Evolutionary conservation across 2,329 filamentous ascomycete species (phyloP).

Genomic region (Eurotiales sp.): DNA sequence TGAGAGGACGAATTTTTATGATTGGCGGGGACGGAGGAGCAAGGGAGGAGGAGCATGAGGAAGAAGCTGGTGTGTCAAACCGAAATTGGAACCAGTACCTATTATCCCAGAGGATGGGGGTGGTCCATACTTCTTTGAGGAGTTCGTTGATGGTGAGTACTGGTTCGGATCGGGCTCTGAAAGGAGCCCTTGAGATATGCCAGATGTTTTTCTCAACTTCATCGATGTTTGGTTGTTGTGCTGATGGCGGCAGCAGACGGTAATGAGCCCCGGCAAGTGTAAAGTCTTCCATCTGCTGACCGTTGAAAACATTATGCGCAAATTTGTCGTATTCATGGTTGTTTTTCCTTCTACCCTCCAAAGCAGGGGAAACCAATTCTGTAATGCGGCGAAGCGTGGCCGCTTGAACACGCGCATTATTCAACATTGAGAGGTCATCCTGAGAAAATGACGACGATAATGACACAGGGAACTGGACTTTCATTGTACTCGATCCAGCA

Average conservation of each 20-base stretch:
- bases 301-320: conserved; percentile 38
- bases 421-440: too few species aligned
- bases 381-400: conserved; percentile 47
- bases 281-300: conserved; percentile 44
- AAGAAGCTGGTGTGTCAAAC: background rate
- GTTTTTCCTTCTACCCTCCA: conserved; percentile 34
- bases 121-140: background rate
- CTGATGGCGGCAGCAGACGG: conserved; percentile 1
- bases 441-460: too few species aligned
- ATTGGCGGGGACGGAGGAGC: background rate
- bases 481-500: conserved; percentile 32
- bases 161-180: conserved; percentile 26
- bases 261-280: conserved; percentile 46
- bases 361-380: conserved; percentile 48
- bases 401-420: conserved; percentile 30
- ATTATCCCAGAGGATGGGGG: conserved; percentile 50
- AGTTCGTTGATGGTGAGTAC: conserved; percentile 20
- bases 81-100: conserved; percentile 54
- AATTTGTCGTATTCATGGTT: conserved; percentile 40
- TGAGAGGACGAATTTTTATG: conserved; percentile 4
- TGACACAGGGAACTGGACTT: conserved; percentile 25
- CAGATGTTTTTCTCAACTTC: conserved; percentile 29
- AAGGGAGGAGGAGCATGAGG: background rate
- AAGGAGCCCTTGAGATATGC: conserved; percentile 37
- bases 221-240: too few species aligned